phyloP scores from a whole-genome alignment of 1,139 yeast species.

The Yamadazyma aaseri region DNA sequence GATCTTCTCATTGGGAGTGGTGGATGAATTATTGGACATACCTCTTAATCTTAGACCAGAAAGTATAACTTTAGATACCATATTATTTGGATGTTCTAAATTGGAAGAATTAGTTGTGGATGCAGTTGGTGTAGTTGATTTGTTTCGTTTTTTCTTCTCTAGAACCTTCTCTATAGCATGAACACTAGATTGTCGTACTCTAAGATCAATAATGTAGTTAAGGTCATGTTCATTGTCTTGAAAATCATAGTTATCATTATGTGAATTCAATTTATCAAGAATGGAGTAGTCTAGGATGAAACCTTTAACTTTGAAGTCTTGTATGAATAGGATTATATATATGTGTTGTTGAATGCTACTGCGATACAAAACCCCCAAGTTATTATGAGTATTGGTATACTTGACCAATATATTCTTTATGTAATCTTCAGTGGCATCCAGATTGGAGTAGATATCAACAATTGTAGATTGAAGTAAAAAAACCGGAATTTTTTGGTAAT shows the following conservation, averaged over 20 bases:
- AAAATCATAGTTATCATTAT: slow-evolving; percentile 1
- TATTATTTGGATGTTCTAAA: slow-evolving; percentile 29
- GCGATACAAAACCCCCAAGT: slow-evolving; percentile 20
- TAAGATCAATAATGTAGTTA: slow-evolving; percentile 12
- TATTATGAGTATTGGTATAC: slow-evolving; percentile 9
- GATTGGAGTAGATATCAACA: slow-evolving; percentile 26
- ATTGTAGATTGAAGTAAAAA: slow-evolving; percentile 26
- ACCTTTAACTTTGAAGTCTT: slow-evolving; percentile 18
- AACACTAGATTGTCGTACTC: slow-evolving; percentile 8
- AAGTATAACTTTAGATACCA: slow-evolving; percentile 34
- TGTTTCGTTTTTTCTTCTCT: slow-evolving; percentile 24
- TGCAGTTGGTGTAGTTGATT: slow-evolving; percentile 15
- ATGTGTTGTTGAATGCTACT: slow-evolving; percentile 12
- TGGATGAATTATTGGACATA: slow-evolving; percentile 25
- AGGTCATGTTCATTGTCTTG: not conserved
- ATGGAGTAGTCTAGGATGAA: slow-evolving; percentile 18
- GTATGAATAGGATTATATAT: slow-evolving; percentile 22
- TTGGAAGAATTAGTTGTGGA: slow-evolving; percentile 13
- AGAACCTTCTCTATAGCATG: slow-evolving; percentile 38
- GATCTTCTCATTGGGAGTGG: slow-evolving; percentile 28
- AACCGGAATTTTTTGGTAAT: slow-evolving; percentile 28
- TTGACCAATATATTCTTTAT: slow-evolving; percentile 23
- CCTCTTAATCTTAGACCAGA: slow-evolving; percentile 47
- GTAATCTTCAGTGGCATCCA: slow-evolving; percentile 21
- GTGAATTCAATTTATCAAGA: slow-evolving; percentile 6